Evolutionary conservation across 208 protist genomes (phyloP), one percentile per base, ranked within the genome.

Genomic region (Acanthamoeba lenticulata): DNA sequence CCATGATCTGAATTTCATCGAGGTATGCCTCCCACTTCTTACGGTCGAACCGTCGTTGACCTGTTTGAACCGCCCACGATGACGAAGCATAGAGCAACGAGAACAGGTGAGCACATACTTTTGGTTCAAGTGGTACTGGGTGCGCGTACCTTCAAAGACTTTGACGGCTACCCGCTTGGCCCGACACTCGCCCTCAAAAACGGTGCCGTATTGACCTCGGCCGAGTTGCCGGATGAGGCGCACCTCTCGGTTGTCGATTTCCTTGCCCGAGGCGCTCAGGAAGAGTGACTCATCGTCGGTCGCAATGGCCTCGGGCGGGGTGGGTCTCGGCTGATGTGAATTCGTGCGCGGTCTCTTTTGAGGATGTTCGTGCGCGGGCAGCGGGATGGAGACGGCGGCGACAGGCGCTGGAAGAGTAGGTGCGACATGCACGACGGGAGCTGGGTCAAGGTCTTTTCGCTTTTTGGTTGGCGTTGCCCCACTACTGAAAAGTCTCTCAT

Each of bases 1-100:
- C 55, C 83, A 90, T 90, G 47, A 90, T 90, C 2, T 90, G 83
- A 32, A 90, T 44, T 67, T 90, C 83, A 5, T 69, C 27, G 0
- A 19, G 83, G 38, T 36, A 69, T n/a, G 15, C 45, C 21, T 90
- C 83, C 32, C 5, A 32, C 83, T 90, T n/a, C 34, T 90, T 32
- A 17, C 27, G 29, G 83, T 44, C 34, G 21, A 90, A 65, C 52
- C 29, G 27, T 5, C 38, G 81, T 29, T 72, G 62, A 4, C 62
- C 62, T 72, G n/a, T n/a, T 29, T 29, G 9, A 52, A 5, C 47
- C 47, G 47, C 5, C 47, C 9, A 52, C 47, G 47, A 52, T 15
- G 47, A 5, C 47, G 47, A 52, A 52, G 47, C 5, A 52, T 5
- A 52, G 47, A n/a, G n/a, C n/a, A n/a, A n/a, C n/a, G n/a, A n/a